Evolutionary conservation across 2,329 filamentous ascomycete species (phyloP), one percentile per base, ranked within the genome.

Genomic region (Talaromyces sp.): DNA sequence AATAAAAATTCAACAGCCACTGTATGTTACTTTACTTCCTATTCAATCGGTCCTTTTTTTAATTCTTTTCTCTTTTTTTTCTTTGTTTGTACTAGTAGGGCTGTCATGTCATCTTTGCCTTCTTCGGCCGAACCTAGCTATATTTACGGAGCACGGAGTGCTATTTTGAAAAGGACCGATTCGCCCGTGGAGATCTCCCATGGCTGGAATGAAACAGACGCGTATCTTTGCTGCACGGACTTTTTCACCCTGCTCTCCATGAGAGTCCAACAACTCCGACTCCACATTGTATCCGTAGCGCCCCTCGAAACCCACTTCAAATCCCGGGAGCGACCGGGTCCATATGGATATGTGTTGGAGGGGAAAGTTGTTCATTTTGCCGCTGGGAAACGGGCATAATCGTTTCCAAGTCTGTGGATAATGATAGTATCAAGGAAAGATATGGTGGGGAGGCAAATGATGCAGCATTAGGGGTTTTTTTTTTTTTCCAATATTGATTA

Each of bases 221-320:
- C 67, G 65, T 70, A 69, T 67, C 56, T 65, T 63, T 58, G 63
- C 66, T 69, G 68, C 68, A 70, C 67, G 65, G 67, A 69, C 67
- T 58, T 44, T 47, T 44, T 43, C 20, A 5, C 24, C 24, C 20
- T 19, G 29, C 35, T 29, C 52, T 51, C 47, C 46, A 49, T 45
- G 24, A 24, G 47, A 24, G 47, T 33, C 27, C 19, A n/a, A n/a
- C 16, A 7, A 42, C 16, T n/a, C 10, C 7, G 17, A 46, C 46
- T 47, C 51, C 48, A 54, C 49, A 42, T 19, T 30, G 16, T 42
- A 49, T 32, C 41, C 50, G 32, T 50, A 39, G 43, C 45, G 37
- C 33, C 49, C 46, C 47, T 44, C n/a, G 9, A 27, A 24, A 33
- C 16, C 37, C 40, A 44, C 37, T 17, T 46, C 48, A 49, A 56